Percentiles rank a stretch among this genome's conserved stretches.
Conservation (phyloP, 2,329 filamentous ascomycete species). For the Neurospora sp. region DNA sequence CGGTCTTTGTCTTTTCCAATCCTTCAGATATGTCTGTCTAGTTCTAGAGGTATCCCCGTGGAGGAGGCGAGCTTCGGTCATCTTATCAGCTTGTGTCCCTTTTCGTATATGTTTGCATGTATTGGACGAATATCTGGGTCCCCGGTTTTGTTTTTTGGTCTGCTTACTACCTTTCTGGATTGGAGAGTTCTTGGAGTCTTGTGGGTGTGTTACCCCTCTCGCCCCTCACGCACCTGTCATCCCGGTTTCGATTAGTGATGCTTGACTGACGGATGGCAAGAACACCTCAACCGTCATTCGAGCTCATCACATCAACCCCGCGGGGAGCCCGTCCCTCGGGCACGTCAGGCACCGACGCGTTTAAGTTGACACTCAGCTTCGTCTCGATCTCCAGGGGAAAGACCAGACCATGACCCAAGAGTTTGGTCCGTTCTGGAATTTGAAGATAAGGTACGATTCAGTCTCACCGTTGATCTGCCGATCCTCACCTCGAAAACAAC, state of each 20-base stretch:
- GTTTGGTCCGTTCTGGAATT: not conserved
- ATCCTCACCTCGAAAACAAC: not conserved
- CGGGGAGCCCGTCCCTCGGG: not conserved
- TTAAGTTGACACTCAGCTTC: not conserved
- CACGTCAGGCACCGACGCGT: not conserved
- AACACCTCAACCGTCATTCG: not conserved
- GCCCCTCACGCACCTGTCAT: too few relatives aligned
- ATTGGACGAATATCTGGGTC: not conserved
- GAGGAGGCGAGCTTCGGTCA: too few relatives aligned
- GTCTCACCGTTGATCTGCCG: not conserved
- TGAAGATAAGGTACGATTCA: not conserved
- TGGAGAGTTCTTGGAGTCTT: not conserved
- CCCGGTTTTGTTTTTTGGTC: not conserved
- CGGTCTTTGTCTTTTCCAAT: not conserved
- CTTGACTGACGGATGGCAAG: not conserved
- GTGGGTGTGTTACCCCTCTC: not conserved
- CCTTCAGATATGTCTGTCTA: not conserved
- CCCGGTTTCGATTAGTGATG: not conserved
- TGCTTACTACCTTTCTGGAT: not conserved
- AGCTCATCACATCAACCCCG: not conserved
- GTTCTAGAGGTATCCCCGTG: not conserved
- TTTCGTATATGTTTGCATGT: not conserved
- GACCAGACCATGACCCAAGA: not conserved
- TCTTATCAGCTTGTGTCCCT: too few relatives aligned
- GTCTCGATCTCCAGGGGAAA: not conserved